These are phyloP conservation scores for Asterella californica DNA, from an alignment of 225 moss, liverwort and hornwort species.

Conservation along the genomic window DNA sequence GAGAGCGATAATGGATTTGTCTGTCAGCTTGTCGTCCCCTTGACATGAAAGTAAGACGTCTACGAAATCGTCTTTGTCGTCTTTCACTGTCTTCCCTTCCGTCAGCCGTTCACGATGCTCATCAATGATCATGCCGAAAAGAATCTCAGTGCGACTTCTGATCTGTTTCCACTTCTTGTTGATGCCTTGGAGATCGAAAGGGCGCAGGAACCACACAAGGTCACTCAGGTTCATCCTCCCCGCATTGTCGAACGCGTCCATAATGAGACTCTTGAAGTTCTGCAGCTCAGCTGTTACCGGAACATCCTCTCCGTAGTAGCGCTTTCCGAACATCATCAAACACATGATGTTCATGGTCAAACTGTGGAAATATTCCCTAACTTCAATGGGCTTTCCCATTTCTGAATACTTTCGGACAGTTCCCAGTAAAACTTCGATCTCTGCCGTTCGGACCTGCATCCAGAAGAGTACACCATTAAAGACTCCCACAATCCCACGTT, in stretches of 20 bases:
- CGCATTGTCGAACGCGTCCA: slow-evolving; percentile 37
- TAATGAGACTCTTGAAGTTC: slow-evolving; percentile 34
- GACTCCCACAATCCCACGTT: neutral
- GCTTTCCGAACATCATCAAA: slow-evolving; percentile 45
- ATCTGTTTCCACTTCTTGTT: slow-evolving; percentile 36
- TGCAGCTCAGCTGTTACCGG: slow-evolving; percentile 35
- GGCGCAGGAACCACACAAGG: slow-evolving; percentile 37
- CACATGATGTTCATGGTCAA: slow-evolving; percentile 52
- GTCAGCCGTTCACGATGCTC: slow-evolving; percentile 37
- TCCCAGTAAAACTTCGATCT: slow-evolving; percentile 24
- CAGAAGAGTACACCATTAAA: neutral
- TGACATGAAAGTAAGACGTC: slow-evolving; percentile 41
- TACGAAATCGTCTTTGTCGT: slow-evolving; percentile 39
- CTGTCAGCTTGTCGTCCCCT: slow-evolving; percentile 31
- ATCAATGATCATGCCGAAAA: slow-evolving; percentile 37
- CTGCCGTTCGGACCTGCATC: slow-evolving; percentile 36
- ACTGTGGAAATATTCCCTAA: slow-evolving; percentile 39
- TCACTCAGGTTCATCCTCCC: slow-evolving; percentile 45
- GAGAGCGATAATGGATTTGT: slow-evolving; percentile 37
- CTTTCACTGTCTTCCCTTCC: neutral
- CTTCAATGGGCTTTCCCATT: slow-evolving; percentile 24
- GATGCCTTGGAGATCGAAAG: slow-evolving; percentile 49
- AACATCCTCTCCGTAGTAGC: slow-evolving; percentile 41
- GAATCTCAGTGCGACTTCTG: slow-evolving; percentile 30
- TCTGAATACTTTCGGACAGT: slow-evolving; percentile 22